Evolutionary conservation across 805 yeast species (phyloP), one percentile per base, ranked within the genome.

Genomic region (Zygosaccharomyces lentus): DNA sequence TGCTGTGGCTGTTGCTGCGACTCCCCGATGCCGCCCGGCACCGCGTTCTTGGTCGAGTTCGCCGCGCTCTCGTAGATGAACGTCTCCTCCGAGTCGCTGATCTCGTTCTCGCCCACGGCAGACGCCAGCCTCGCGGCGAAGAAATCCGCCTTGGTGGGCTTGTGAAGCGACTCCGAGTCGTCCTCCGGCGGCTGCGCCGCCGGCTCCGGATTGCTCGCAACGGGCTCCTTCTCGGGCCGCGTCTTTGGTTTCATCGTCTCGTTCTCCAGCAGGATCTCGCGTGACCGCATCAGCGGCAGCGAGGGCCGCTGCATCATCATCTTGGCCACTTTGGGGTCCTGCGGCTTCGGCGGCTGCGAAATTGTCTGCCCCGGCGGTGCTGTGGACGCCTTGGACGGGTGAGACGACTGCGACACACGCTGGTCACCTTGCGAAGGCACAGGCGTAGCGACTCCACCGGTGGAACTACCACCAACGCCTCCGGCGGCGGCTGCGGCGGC

Each of bases 121-220:
- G 88, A 83, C 7, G 96, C 98, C 50, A 93, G 73, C 56, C 84
- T 86, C 0, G 98, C 97, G 8, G 97, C 98, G 65, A 93, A 93
- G 49, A 88, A 80, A 59, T 90, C 98, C 0, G 96, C 93, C 59
- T 89, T 77, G 6, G 95, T 81, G 3, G 66, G 59, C 16, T 64
- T 65, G 21, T 66, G 59, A 24, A 57, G 49, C 12, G 47, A 38
- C 19, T 46, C 47, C 9, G 37, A 6, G 37, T 45, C 52, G n/a
- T 43, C 49, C 12, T 39, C 32, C 12, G 37, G 45, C 8, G 30
- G 42, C 2, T 36, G 31, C 8, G 46, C 15, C 9, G 37, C 56
- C 8, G 45, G 35, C 9, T 35, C 31, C 13, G 36, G 30, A 10
- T 43, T 41, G 10, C 36, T 47, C 19, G 45, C 46, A 23, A 40